A percentile compares a stretch with the other conserved stretches of the same genome.
These are phyloP conservation scores for Eremothecium coryli DNA, from an alignment of 1,139 yeast genomes.

Conservation along the genomic window DNA sequence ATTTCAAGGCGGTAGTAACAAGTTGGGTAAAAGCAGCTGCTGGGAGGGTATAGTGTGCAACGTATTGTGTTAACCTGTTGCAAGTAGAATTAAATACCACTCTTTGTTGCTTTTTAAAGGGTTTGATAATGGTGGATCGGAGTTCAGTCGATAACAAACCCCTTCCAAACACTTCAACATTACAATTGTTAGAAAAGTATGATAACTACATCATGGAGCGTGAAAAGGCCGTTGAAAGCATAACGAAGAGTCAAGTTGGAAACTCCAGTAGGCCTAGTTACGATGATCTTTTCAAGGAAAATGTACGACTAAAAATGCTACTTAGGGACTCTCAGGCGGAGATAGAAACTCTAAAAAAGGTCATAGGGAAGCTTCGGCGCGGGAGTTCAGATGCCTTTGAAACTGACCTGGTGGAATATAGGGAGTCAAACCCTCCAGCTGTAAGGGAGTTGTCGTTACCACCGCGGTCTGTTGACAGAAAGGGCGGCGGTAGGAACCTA, in stretches of 20 bases:
- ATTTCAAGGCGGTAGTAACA: too few relatives aligned
- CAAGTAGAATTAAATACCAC: too few relatives aligned
- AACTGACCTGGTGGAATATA: conserved; percentile 10
- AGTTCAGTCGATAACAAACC: too few relatives aligned
- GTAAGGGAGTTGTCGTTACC: conserved; percentile 19
- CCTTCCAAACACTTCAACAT: conserved; percentile 15
- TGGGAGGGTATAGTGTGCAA: too few relatives aligned
- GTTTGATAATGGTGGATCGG: too few relatives aligned
- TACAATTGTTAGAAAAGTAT: conserved; percentile 25
- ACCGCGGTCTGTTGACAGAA: conserved; percentile 27
- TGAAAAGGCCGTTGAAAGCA: conserved; percentile 22
- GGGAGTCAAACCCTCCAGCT: conserved; percentile 9
- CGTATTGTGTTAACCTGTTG: too few relatives aligned
- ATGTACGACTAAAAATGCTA: conserved; percentile 22
- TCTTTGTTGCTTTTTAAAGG: too few relatives aligned
- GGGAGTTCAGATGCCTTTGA: conserved; percentile 1
- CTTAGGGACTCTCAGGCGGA: conserved; percentile 23
- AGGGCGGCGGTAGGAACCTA: conserved; percentile 16
- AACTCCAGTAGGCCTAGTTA: conserved; percentile 17
- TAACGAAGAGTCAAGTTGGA: conserved; percentile 15
- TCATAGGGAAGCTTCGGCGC: conserved; percentile 16
- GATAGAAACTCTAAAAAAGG: conserved; percentile 17
- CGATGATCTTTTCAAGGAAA: conserved; percentile 28
- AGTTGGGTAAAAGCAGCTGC: too few relatives aligned
- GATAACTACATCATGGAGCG: conserved; percentile 22